Conservation (phyloP, 768 basidiomycete genomes). For the Phaeotremella fagi region DNA sequence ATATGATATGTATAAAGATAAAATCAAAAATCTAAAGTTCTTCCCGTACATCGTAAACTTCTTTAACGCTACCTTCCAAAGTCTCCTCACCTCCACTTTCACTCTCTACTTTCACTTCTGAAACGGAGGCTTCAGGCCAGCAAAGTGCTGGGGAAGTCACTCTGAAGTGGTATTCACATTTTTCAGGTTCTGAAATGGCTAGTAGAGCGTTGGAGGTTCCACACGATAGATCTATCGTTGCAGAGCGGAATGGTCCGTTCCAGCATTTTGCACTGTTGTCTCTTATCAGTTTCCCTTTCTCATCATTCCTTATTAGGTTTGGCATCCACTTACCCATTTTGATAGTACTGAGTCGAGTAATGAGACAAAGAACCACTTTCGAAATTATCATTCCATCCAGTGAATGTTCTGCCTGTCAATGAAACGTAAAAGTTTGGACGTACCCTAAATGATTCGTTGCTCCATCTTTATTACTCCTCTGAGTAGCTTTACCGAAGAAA, state of each 20-base stretch:
- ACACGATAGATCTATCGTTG: slow-evolving; percentile 66
- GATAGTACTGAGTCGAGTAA: slow-evolving; percentile 78
- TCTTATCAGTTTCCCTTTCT: too few species aligned
- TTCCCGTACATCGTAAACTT: slow-evolving; percentile 17
- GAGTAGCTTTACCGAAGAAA: slow-evolving; percentile 79
- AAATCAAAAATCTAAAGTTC: too few species aligned
- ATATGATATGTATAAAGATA: too few species aligned
- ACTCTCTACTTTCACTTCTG: neutral
- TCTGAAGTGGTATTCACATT: slow-evolving; percentile 88
- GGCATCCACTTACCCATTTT: slow-evolving; percentile 44
- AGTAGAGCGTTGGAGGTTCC: slow-evolving; percentile 77
- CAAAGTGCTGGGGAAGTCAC: slow-evolving; percentile 83
- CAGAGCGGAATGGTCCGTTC: slow-evolving; percentile 89
- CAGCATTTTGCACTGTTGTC: slow-evolving; percentile 85
- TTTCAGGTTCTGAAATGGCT: slow-evolving; percentile 81
- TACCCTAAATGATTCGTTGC: slow-evolving; percentile 75
- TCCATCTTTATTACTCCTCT: slow-evolving; percentile 80
- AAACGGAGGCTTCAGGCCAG: slow-evolving; percentile 46
- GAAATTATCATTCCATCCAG: slow-evolving; percentile 69
- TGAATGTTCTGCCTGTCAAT: slow-evolving; percentile 52
- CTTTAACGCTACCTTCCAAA: slow-evolving; percentile 2
- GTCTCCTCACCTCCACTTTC: slow-evolving; percentile 11
- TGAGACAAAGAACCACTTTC: slow-evolving; percentile 60
- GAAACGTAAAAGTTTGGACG: slow-evolving; percentile 33
- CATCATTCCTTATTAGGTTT: neutral